These are phyloP conservation scores for Penicillium argentinense DNA, from an alignment of 495 filamentous ascomycete genomes.

Conservation along the genomic window DNA sequence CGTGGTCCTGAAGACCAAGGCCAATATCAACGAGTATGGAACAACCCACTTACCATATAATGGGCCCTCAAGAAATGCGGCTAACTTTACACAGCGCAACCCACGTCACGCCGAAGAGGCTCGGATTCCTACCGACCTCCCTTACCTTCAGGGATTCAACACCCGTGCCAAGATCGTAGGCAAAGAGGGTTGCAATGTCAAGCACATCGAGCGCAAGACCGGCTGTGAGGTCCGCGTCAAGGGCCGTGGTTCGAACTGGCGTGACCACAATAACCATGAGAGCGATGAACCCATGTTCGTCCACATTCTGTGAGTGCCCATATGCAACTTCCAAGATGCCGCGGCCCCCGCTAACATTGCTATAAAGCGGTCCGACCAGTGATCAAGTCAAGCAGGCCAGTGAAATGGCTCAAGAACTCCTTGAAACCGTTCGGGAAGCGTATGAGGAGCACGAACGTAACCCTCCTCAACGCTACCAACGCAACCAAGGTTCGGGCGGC, in stretches of 20 bases:
- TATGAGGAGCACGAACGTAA: constrained; percentile 89
- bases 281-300: constrained; percentile 95
- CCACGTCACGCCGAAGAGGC: constrained; percentile 99
- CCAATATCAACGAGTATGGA: constrained; percentile 83
- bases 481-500: constrained; percentile 28
- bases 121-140: constrained; percentile 85
- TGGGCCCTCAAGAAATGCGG: not conserved
- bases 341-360: constrained; percentile 28
- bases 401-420: constrained; percentile 81
- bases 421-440: constrained; percentile 77
- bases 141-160: constrained; percentile 94
- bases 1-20: constrained; percentile 91
- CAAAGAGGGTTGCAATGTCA: constrained; percentile 89
- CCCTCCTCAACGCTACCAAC: constrained; percentile 65
- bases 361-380: constrained; percentile 72
- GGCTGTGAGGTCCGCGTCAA: constrained; percentile 97
- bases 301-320: constrained; percentile 75
- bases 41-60: not conserved
- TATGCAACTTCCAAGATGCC: not conserved
- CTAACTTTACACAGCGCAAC: constrained; percentile 71
- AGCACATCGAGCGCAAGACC: constrained; percentile 95
- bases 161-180: constrained; percentile 93
- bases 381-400: constrained; percentile 85
- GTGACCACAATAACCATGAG: no score
- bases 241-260: constrained; percentile 88